phyloP scores from a whole-genome alignment of 2,329 filamentous ascomycete species.

The Massarina eburnea region DNA sequence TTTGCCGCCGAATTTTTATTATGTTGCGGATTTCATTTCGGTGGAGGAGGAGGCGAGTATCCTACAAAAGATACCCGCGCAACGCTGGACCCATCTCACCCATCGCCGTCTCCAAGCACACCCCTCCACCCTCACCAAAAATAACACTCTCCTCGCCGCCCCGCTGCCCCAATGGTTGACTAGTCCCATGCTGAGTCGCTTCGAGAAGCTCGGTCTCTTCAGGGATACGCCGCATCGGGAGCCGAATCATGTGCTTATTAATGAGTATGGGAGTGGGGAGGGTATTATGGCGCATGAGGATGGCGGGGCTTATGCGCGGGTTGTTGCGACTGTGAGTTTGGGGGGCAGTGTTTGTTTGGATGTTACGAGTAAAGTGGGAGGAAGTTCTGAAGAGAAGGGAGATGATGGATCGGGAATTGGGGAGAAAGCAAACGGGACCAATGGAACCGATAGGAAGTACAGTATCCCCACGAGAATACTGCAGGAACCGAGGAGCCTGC shows the following conservation, averaged over 20 bases:
- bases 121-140: conserved; percentile 76
- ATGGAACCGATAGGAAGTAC: conserved; percentile 5
- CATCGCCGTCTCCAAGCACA: conserved; percentile 88
- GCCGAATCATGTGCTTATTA: conserved; percentile 91
- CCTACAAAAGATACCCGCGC: conserved; percentile 62
- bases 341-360: conserved; percentile 77
- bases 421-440: not conserved
- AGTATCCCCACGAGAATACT: conserved; percentile 58
- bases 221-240: conserved; percentile 67
- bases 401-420: not conserved
- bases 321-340: conserved; percentile 89
- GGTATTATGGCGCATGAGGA: conserved; percentile 99
- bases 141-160: conserved; percentile 70
- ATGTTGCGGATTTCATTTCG: conserved; percentile 83
- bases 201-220: conserved; percentile 55
- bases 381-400: conserved; percentile 43
- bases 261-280: conserved; percentile 83
- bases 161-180: conserved; percentile 75
- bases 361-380: conserved; percentile 59
- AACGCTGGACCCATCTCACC: conserved; percentile 82
- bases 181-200: conserved; percentile 66
- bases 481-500: conserved; percentile 79
- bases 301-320: conserved; percentile 79
- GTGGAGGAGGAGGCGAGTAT: conserved; percentile 71
- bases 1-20: conserved; percentile 71